Evolutionary conservation across 495 filamentous ascomycete species (phyloP).

Genomic region (Rhizodiscina lignyota): DNA sequence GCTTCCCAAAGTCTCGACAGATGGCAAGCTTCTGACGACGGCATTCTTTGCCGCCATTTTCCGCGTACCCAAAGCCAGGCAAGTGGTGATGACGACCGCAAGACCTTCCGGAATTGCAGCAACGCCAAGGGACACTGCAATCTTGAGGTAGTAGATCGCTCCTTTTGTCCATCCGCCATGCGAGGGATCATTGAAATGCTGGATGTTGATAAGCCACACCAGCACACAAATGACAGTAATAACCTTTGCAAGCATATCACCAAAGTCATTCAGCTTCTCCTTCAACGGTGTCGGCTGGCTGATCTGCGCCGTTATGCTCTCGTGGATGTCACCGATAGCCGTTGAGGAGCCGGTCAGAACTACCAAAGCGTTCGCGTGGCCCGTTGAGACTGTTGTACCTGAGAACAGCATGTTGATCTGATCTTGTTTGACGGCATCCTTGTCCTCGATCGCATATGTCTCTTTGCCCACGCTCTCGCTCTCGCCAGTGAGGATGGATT

Average conservation of each 20-base stretch:
- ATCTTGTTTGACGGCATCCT: conserved; percentile 88
- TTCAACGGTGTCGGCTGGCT: conserved; percentile 95
- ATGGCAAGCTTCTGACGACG: conserved; percentile 86
- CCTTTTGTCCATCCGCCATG: conserved; percentile 95
- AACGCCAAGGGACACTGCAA: conserved; percentile 95
- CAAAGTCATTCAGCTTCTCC: conserved; percentile 97
- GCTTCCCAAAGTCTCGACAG: conserved; percentile 94
- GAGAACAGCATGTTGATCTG: conserved; percentile 98
- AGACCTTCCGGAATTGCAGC: conserved; percentile 96
- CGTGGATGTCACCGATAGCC: conserved; percentile 96
- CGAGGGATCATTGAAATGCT: conserved; percentile 85
- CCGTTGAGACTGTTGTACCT: conserved; percentile 90
- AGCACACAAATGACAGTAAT: conserved; percentile 92
- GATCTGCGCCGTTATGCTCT: conserved; percentile 95
- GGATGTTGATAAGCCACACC: conserved; percentile 97
- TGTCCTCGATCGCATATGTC: conserved; percentile 47
- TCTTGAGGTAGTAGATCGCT: conserved; percentile 98
- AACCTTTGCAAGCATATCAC: conserved; percentile 90
- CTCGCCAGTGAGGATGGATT: conserved; percentile 95
- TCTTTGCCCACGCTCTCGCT: conserved; percentile 95
- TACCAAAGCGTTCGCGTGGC: conserved; percentile 82
- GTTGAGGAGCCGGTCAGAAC: conserved; percentile 82
- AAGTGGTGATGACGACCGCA: conserved; percentile 95
- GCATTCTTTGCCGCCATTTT: conserved; percentile 99
- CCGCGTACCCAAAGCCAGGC: conserved; percentile 82